These are phyloP conservation scores for Colletotrichum sp. DNA, from an alignment of 2,329 filamentous ascomycete species.

Conservation along the genomic window DNA sequence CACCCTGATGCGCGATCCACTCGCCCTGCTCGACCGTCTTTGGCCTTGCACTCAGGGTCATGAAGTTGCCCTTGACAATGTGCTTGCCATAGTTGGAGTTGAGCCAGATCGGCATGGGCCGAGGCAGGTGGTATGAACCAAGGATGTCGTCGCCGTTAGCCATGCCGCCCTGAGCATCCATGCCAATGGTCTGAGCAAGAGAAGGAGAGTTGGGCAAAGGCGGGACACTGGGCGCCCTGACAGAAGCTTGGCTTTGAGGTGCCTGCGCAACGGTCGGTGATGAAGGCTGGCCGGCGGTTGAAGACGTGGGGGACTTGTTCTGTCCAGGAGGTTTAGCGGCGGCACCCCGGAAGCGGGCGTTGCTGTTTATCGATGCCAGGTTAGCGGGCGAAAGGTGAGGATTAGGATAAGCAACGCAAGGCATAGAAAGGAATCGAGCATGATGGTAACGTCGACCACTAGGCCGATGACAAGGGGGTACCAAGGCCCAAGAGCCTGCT, in stretches of 20 bases:
- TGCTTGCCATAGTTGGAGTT: conserved; percentile 78
- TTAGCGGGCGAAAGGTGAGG: conserved; percentile 28
- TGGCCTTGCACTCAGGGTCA: conserved; percentile 91
- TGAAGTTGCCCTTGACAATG: conserved; percentile 97
- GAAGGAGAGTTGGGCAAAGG: conserved; percentile 69
- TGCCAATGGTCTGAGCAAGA: conserved; percentile 69
- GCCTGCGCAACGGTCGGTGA: conserved; percentile 54
- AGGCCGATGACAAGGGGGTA: background rate
- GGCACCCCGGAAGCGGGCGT: conserved; percentile 64
- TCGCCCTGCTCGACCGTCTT: conserved; percentile 94
- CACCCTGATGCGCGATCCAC: conserved; percentile 96
- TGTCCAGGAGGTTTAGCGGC: conserved; percentile 55
- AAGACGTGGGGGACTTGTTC: conserved; percentile 57
- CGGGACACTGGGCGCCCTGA: conserved; percentile 62
- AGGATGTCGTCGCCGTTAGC: conserved; percentile 59
- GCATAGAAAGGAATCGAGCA: background rate
- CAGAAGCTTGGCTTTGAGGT: conserved; percentile 49
- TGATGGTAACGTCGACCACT: background rate
- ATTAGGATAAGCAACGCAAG: background rate
- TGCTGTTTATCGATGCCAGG: conserved; percentile 39
- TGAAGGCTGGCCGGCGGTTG: conserved; percentile 52
- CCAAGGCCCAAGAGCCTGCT: background rate
- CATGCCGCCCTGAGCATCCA: conserved; percentile 64
- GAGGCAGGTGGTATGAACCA: conserved; percentile 67
- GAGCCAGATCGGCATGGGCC: conserved; percentile 75